Evolutionary conservation across 208 protist genomes (phyloP).

Genomic region (Borovskyia barvae): DNA sequence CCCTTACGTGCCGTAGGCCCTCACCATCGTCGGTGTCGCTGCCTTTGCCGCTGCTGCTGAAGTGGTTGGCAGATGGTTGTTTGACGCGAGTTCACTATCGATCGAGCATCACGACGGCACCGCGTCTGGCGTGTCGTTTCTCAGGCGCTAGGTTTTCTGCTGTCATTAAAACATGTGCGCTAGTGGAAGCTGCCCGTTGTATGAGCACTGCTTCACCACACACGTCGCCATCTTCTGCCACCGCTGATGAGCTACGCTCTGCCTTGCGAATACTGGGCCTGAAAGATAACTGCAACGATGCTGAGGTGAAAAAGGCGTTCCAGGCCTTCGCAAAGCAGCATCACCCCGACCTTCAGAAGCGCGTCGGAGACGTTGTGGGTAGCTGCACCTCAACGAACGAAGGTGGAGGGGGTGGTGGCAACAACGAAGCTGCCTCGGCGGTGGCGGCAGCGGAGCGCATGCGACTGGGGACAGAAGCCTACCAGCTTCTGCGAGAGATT

Average conservation of each 20-base stretch:
- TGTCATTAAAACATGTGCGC: no score
- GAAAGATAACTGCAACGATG: conserved; percentile 39
- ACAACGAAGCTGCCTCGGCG: neutral
- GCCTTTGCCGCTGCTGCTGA: no score
- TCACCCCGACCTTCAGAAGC: conserved; percentile 49
- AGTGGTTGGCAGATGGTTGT: no score
- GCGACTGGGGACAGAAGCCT: conserved; percentile 49
- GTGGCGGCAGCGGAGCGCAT: conserved; percentile 10
- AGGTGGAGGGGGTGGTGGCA: neutral
- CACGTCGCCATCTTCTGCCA: neutral
- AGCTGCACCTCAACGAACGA: neutral
- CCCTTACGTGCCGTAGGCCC: no score
- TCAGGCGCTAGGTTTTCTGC: no score
- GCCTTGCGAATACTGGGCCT: conserved; percentile 47
- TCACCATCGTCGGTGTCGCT: no score
- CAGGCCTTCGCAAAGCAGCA: conserved; percentile 44
- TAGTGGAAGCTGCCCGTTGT: neutral
- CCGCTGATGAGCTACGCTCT: conserved; percentile 31
- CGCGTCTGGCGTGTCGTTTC: no score
- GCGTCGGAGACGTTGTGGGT: no score
- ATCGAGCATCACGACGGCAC: no score
- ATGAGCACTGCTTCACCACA: neutral
- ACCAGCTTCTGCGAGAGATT: conserved; percentile 45
- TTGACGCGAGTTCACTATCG: no score
- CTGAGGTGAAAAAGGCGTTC: conserved; percentile 58